Base-by-base conservation (phyloP, 306 rosid genomes). In the Mimosa pudica region DNA sequence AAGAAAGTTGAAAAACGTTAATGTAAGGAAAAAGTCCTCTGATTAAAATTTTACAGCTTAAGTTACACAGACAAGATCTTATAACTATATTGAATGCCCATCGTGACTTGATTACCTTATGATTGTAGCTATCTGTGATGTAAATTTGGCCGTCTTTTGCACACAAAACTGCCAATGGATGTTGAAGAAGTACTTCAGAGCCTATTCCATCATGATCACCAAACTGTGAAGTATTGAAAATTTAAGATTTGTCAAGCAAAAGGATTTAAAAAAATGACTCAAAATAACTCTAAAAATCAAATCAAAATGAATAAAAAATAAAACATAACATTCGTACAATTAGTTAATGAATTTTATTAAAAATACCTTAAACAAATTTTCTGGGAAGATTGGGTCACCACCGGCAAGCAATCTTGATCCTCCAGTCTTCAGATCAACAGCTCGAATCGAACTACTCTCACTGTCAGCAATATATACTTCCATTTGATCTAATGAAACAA, bases 381-480 rank as follows among this genome's bases (percentile, higher is more conserved):
- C 98, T 24, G 98, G 55, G 75, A 88, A 88, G 73, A 85, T 6
- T 57, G 98, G 88, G 71, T 94, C 98, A 58, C 98, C 98, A 57
- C 98, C 98, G 75, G 86, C 97, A 82, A 94, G 83, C 87, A 94
- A 86, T 79, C 86, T 88, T 4, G 97, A 92, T 83, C 97, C 97
- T 84, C 97, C 97, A 52, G 95, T 88, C 90, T 86, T 89, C 78
- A 92, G 78, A 87, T 85, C 86, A 82, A 92, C 86, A 47, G 86
- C 93, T 86, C 98, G 90, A 81, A 94, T 86, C 66, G 98, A 94
- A 88, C 97, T 94, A 85, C 98, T 94, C 89, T 94, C 98, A 86
- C 98, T 94, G 79, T 94, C 98, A 82, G 98, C 97, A 9, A 94
- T 32, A 81, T 88, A 94, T 9, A 88, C 75, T 92, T 91, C 92